Evolutionary conservation across 352 stramenopile species (phyloP), one percentile per base, ranked within the genome.

Genomic region (Phytophthora hybrid): DNA sequence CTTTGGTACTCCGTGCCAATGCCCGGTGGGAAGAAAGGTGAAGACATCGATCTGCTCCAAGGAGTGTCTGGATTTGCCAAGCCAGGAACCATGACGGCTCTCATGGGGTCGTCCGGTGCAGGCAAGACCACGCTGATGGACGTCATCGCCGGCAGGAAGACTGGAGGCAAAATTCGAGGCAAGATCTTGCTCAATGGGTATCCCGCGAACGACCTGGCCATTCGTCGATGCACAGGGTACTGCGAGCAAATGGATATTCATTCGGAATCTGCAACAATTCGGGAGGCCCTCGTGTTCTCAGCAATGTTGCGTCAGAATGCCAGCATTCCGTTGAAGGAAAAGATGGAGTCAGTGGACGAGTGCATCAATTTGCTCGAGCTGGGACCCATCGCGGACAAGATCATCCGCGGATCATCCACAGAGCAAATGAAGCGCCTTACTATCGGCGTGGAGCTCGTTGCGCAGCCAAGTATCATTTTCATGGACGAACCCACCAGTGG

Each of bases 41-140:
- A 88, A 6, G 74, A 85, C 14, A 81, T 97, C 18, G 82, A 96
- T 52, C 69, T 98, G 26, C 73, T 98, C 19, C 93, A 96, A 63
- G 87, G 84, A 32, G 79, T 98, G 3, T 89, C 67, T 56, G 94
- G 93, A 18, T 80, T 78, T 19, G 82, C 84, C 31, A 60, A 77
- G 10, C 89, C 89, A 1, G 86, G 89, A 5, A 87, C 75, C 0
- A 91, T 95, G 74, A 90, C 83, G 2, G 87, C 89, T 16, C 71
- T 95, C 19, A 93, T 95, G 84, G 89, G 89, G 0, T 89, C 84
- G 0, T 88, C 80, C 10, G 89, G 90, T 26, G 88, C 91, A 19
- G 94, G 95, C 6, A 98, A 99, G 74, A 98, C 95, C 3, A 99
- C 96, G 3, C 79, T 99, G 9, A 94, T 98, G 78, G 95, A 99